Evolutionary conservation across 768 basidiomycete genomes (phyloP), one percentile per base, ranked within the genome.

Genomic region (Kondoa subrosea): DNA sequence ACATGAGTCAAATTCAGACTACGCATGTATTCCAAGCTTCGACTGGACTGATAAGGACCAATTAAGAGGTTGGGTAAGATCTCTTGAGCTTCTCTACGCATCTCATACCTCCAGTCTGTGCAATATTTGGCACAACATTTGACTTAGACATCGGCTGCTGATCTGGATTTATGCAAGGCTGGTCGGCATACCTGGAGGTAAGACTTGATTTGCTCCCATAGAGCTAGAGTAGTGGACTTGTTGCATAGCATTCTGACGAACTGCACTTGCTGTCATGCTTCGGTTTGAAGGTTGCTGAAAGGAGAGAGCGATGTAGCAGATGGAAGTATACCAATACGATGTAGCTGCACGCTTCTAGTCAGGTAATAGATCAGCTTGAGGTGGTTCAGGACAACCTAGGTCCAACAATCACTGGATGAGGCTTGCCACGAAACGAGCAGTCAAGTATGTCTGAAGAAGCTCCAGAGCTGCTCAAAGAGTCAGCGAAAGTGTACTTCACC

Each of bases 51-150:
- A 70, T 91, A 89, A 1, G 91, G 90, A 0, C 91, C 91, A 3
- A 95, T 83, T 30, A 84, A 80, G 40, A 95, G 83, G 21, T 84
- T 84, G 29, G 88, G 86, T 1, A 75, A 59, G 71, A 93, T 92
- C 77, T 91, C 87, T 78, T 95, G 91, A 73, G 89, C 90, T 74
- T 92, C 87, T n/a, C 91, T 81, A 32, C 91, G 82, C 91, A 95
- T 92, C 78, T 93, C 91, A 74, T 95, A 95, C 74, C 87, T 89
- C 74, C 74, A 74, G 29, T 74, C 74, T 58, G 2, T 25, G 30
- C 26, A n/a, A n/a, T n/a, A 27, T 27, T 27, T 27, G 8, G 59
- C 26, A 32, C 8, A 8, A 8, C 59, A 61, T 4, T 61, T 25
- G n/a, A 17, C 4, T 17, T 27, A 25, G 8, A n/a, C n/a, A 32